A percentile compares a stretch with the other conserved stretches of the same genome.
Evolutionary conservation across 2,329 filamentous ascomycete species (phyloP).

Genomic region (Erysiphe pisi): DNA sequence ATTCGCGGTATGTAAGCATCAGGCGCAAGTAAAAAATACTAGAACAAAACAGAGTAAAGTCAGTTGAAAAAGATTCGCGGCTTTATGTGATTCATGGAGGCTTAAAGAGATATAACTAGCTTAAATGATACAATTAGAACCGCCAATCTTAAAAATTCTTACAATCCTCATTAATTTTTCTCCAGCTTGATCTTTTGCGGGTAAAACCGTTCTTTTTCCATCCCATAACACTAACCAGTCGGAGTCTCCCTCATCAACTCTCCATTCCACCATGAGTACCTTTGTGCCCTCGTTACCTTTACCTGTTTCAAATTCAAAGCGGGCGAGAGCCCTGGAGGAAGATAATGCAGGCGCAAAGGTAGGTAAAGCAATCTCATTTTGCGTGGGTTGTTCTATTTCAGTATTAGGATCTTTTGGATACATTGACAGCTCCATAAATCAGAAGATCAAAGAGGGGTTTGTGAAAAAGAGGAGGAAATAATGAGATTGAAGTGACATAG

Average conservation of each 20-base stretch:
- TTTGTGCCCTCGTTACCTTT: slow-evolving; percentile 75
- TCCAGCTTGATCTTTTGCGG: slow-evolving; percentile 38
- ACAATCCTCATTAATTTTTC: slow-evolving; percentile 42
- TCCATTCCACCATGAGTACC: slow-evolving; percentile 89
- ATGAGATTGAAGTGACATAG: not conserved
- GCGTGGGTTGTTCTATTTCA: slow-evolving; percentile 31
- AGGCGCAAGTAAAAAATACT: slow-evolving; percentile 69
- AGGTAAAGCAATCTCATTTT: not conserved
- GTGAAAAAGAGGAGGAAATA: too few species aligned
- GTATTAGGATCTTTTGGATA: slow-evolving; percentile 31
- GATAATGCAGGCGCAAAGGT: slow-evolving; percentile 41
- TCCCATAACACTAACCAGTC: slow-evolving; percentile 77
- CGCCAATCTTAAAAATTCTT: not conserved
- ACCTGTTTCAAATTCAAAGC: slow-evolving; percentile 76
- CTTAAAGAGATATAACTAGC: too few species aligned
- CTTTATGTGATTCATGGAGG: too few species aligned
- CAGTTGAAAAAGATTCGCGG: too few species aligned
- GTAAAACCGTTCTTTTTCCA: slow-evolving; percentile 62
- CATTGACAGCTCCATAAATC: slow-evolving; percentile 1
- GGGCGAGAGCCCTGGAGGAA: slow-evolving; percentile 54
- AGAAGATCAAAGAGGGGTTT: too few species aligned
- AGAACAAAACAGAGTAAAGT: not conserved
- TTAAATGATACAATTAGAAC: not conserved
- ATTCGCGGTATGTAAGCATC: slow-evolving; percentile 59
- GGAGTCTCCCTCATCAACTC: slow-evolving; percentile 42